Evolutionary conservation across 139 green algal genomes (phyloP), one percentile per base, ranked within the genome.

Genomic region (Coelastrella sp.): DNA sequence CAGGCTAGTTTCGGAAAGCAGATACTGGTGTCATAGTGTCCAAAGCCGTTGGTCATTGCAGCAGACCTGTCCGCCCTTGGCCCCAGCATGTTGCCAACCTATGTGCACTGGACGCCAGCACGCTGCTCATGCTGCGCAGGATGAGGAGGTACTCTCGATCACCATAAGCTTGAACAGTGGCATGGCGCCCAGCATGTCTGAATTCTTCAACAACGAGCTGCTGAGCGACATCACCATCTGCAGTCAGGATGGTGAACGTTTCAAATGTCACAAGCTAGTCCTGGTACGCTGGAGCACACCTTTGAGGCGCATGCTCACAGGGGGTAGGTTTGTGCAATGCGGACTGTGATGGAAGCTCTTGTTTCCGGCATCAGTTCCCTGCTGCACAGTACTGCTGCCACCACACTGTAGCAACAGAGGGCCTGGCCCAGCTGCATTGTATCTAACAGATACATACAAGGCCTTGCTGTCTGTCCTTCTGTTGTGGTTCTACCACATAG

Each of bases 171-270:
- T 43, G n/a, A 79, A 79, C 32, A 62, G 71, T 25, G 71, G 41
- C 40, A 63, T 62, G 41, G 71, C 71, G 8, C 71, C 71, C 25
- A 79, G 71, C 71, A 62, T 79, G 48, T 25, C 48, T 23, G 50
- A 67, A 38, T 81, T 66, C 6, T 68, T 69, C 73, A 81, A 81
- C 50, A 81, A 68, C 6, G 73, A 81, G 4, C 19, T 68, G 73
- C 50, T 81, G 73, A 68, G 50, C 7, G 73, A 81, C 73, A 81
- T 81, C 8, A 57, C 19, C 30, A 81, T 81, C 15, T 81, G 73
- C 73, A 50, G 32, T 5, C 45, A 81, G 34, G 73, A 81, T 40
- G 73, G 73, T 3, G 30, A 66, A 50, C 13, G 5, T 17, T 68
- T 81, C 21, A 40, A 50, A 9, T 81, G 73, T 32, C 73, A 81